Evolutionary conservation across 2,329 filamentous ascomycete genomes (phyloP).

Genomic region (Trichoderma simmonsii): DNA sequence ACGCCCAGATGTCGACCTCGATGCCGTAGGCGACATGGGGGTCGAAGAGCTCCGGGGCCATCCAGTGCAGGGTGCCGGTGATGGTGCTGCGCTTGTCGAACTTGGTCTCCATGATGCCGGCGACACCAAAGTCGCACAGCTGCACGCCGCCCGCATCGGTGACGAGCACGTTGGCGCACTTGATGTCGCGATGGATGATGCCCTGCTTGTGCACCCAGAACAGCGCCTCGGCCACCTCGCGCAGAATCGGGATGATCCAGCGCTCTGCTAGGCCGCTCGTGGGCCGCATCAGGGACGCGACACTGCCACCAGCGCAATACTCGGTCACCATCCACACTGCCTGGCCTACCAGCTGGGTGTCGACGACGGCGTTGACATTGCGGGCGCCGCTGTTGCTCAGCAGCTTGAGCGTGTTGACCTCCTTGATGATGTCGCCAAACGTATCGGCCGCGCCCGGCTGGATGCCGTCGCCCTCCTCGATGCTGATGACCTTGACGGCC

Average conservation of each 20-base stretch:
- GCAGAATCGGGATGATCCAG: slow-evolving; percentile 65
- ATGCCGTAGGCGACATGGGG: slow-evolving; percentile 51
- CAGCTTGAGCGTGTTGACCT: slow-evolving; percentile 63
- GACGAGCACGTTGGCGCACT: slow-evolving; percentile 75
- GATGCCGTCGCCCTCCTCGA: slow-evolving; percentile 65
- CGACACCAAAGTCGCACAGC: slow-evolving; percentile 59
- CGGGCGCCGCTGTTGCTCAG: slow-evolving; percentile 69
- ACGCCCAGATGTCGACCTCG: slow-evolving; percentile 66
- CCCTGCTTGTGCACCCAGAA: slow-evolving; percentile 65
- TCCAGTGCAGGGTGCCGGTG: slow-evolving; percentile 66
- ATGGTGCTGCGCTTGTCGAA: slow-evolving; percentile 63
- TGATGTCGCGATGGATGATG: slow-evolving; percentile 68
- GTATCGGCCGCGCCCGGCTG: slow-evolving; percentile 56
- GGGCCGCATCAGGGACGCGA: slow-evolving; percentile 67
- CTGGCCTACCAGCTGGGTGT: slow-evolving; percentile 71
- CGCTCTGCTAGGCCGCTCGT: slow-evolving; percentile 65
- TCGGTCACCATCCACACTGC: slow-evolving; percentile 85
- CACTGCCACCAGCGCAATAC: slow-evolving; percentile 79
- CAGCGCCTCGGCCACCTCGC: slow-evolving; percentile 62
- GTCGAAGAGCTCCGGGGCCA: slow-evolving; percentile 62
- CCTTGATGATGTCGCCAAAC: slow-evolving; percentile 61
- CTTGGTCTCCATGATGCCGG: slow-evolving; percentile 60
- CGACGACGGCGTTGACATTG: slow-evolving; percentile 77
- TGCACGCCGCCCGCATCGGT: slow-evolving; percentile 73
- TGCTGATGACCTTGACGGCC: slow-evolving; percentile 73